Percentiles rank a stretch among this genome's conserved stretches.
These are phyloP conservation scores for Fennellomyces sp. DNA, from an alignment of 371 early-diverging fungal species.

Conservation along the genomic window DNA sequence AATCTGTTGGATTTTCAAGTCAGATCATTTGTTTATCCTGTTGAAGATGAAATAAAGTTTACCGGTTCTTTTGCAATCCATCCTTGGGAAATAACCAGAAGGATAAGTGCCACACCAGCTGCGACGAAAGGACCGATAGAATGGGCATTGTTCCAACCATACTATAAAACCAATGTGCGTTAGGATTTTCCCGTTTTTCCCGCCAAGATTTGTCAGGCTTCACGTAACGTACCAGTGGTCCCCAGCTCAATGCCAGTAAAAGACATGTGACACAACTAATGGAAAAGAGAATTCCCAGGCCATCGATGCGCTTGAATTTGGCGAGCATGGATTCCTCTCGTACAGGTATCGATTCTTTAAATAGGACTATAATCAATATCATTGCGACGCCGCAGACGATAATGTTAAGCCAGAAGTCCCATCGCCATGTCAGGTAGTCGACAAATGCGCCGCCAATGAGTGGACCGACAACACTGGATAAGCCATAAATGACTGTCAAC, in stretches of 20 bases:
- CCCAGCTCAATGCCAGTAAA: constrained; percentile 57
- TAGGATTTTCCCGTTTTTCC: not conserved
- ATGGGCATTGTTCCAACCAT: constrained; percentile 14
- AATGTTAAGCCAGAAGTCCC: constrained; percentile 77
- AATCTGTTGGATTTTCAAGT: constrained; percentile 1
- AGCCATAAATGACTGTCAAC: constrained; percentile 63
- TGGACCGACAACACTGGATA: constrained; percentile 78
- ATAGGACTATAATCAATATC: constrained; percentile 50
- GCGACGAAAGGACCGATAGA: constrained; percentile 19
- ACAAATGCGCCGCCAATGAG: constrained; percentile 68
- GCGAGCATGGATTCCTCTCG: constrained; percentile 38
- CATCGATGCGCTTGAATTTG: constrained; percentile 68
- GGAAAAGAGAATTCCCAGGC: constrained; percentile 22
- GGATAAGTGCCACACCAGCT: constrained; percentile 12
- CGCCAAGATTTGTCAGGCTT: not conserved
- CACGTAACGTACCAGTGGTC: constrained; percentile 13
- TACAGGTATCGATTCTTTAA: constrained; percentile 31
- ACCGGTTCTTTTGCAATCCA: constrained; percentile 22
- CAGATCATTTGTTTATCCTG: not conserved
- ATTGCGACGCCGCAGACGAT: constrained; percentile 65
- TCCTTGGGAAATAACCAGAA: constrained; percentile 16
- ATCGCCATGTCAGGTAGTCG: constrained; percentile 67
- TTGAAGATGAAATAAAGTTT: not conserved
- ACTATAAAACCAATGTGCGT: not conserved
- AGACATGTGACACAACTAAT: constrained; percentile 31